Evolutionary conservation across 768 basidiomycete genomes (phyloP).

Genomic region (Amanita jacksonii): DNA sequence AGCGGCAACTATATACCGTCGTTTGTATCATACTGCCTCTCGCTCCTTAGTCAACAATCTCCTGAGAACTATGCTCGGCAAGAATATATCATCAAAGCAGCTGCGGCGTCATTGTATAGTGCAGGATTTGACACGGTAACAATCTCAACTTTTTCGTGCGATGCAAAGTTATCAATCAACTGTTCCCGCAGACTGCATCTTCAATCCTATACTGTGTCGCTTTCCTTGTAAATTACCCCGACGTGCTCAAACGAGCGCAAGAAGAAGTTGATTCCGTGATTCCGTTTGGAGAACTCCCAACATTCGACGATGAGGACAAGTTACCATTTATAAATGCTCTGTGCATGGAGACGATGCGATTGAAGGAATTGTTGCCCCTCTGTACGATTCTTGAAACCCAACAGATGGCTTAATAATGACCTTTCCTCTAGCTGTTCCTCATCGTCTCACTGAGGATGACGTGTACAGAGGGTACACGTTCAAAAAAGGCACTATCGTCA

Average conservation of each 20-base stretch:
- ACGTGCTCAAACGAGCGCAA: not conserved
- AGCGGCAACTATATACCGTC: too few relatives aligned
- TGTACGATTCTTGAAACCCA: too few relatives aligned
- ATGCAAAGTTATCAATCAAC: too few relatives aligned
- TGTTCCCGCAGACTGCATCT: too few relatives aligned
- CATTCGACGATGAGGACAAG: not conserved
- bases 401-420: too few relatives aligned
- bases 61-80: conserved; percentile 8
- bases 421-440: not conserved
- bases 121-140: not conserved
- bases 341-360: not conserved
- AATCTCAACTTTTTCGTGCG: too few relatives aligned
- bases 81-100: not conserved
- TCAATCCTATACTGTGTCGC: not conserved
- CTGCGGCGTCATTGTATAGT: not conserved
- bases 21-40: not conserved
- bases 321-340: not conserved
- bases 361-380: too few relatives aligned
- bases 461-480: conserved; percentile 2
- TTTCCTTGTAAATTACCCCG: not conserved
- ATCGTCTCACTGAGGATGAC: not conserved
- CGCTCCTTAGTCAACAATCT: not conserved
- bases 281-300: not conserved
- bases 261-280: not conserved
- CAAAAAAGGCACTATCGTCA: too few relatives aligned